Conservation (phyloP, 2,329 filamentous ascomycete genomes). For the Blumeria graminis region DNA sequence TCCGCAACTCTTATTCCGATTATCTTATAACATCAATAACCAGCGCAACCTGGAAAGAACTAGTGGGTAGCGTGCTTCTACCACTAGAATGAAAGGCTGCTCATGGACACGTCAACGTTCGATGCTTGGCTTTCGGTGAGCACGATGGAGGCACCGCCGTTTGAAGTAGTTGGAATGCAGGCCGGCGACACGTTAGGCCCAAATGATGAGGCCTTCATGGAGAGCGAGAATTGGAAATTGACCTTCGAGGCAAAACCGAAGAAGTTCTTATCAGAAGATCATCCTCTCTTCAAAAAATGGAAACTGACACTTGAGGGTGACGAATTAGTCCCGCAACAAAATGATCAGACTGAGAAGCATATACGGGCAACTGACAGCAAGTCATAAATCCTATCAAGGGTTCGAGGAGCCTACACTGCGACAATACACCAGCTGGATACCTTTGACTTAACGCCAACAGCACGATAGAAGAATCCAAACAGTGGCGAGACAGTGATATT, state of each 20-base stretch:
- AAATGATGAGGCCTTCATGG: neutral
- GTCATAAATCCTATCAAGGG: too few relatives aligned
- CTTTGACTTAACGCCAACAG: too few relatives aligned
- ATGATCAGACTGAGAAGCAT: too few relatives aligned
- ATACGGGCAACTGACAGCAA: too few relatives aligned
- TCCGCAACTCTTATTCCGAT: too few relatives aligned
- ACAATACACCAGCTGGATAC: too few relatives aligned
- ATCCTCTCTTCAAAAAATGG: neutral
- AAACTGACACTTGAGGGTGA: neutral
- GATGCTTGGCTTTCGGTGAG: conserved; percentile 1
- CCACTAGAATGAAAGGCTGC: neutral
- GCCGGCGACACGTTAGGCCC: conserved; percentile 1
- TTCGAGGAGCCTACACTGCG: too few relatives aligned
- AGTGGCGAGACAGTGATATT: too few relatives aligned
- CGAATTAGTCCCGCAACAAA: neutral
- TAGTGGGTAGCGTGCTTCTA: too few relatives aligned
- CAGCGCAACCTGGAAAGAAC: too few relatives aligned
- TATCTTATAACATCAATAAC: too few relatives aligned
- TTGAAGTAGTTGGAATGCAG: conserved; percentile 1
- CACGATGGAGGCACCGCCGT: neutral
- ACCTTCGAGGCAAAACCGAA: neutral
- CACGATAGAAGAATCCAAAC: too few relatives aligned
- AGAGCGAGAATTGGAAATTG: neutral
- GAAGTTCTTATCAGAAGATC: neutral
- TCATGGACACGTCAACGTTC: conserved; percentile 1